These are phyloP conservation scores for Carex littledalei DNA, from an alignment of 176 grass and related monocot genomes.

Conservation along the genomic window DNA sequence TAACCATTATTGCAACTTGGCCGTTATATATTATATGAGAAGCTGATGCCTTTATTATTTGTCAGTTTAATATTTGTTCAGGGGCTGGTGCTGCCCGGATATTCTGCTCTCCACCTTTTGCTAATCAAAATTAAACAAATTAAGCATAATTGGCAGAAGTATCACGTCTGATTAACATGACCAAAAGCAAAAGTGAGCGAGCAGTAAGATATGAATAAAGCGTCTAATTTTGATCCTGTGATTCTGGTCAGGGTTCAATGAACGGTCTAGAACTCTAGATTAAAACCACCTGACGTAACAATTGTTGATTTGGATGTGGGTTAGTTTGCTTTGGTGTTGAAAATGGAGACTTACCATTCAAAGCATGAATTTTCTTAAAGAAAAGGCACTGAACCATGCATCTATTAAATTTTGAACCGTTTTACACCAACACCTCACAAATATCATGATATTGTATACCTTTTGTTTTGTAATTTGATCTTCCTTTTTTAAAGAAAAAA, in stretches of 20 bases:
- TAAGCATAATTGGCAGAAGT: not conserved
- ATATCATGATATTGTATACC: not conserved
- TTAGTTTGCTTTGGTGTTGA: not conserved
- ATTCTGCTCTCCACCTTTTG: not conserved
- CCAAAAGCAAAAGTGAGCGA: not conserved
- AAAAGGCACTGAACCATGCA: not conserved
- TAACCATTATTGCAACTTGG: constrained; percentile 5
- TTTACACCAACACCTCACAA: not conserved
- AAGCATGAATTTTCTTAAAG: not conserved
- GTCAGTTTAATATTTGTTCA: constrained; percentile 2
- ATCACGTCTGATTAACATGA: constrained; percentile 5
- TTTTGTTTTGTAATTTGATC: not conserved
- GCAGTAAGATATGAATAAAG: not conserved
- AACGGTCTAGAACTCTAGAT: not conserved
- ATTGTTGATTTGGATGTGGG: not conserved
- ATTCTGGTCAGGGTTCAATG: not conserved
- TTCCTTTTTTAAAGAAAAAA: not conserved
- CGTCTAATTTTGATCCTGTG: not conserved
- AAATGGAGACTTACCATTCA: not conserved
- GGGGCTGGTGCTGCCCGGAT: not conserved
- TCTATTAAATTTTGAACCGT: not conserved
- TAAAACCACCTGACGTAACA: not conserved
- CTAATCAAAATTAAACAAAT: constrained; percentile 2
- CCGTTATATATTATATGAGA: not conserved
- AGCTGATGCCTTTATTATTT: not conserved